Base-by-base conservation (phyloP, 2,329 filamentous ascomycete genomes). In the Aaosphaeria arxii region DNA sequence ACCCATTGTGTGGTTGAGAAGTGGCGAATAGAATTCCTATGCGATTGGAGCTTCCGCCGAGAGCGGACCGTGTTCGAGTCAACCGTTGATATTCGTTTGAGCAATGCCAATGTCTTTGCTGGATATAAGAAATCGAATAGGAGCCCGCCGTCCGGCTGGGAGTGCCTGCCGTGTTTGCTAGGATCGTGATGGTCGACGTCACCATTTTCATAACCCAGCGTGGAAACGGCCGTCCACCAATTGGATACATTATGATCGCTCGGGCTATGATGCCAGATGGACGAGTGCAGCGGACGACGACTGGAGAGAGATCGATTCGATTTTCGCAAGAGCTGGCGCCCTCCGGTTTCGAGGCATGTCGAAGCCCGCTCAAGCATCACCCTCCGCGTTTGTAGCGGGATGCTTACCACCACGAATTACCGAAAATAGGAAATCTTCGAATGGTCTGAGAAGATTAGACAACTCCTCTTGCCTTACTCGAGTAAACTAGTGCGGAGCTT, bases 311-410 rank as follows among this genome's bases (percentile, higher is more conserved):
- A 64, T 54, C 58, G 62, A 49, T 65, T 70, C 49, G 67, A 62
- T 49, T 66, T 67, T 66, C 67, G 74, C 51, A 80, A 62, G 61
- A 79, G 72, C 58, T 75, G 72, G 64, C 76, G 74, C 64, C 77
- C 72, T 74, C 78, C 77, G 68, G 76, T 73, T 73, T 80, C 73
- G 74, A 82, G 75, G 71, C 78, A 82, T 80, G 74, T 72, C 66
- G 76, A 75, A 64, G 77, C 78, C 60, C 77, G 77, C 77, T 83
- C 79, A 66, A 83, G 78, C 80, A 83, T 83, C 57, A 65, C 64
- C 68, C 55, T 54, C 53, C 47, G 53, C 45, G 52, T 52, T 45
- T 42, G 40, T 46, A 56, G 53, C 48, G 58, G 51, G 56, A 52
- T 55, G 51, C 47, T 51, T 50, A 53, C 49, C 49, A 53, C 56